Evolutionary conservation across 2,329 filamentous ascomycete genomes (phyloP).

Genomic region (Tolypocladium nubicola): DNA sequence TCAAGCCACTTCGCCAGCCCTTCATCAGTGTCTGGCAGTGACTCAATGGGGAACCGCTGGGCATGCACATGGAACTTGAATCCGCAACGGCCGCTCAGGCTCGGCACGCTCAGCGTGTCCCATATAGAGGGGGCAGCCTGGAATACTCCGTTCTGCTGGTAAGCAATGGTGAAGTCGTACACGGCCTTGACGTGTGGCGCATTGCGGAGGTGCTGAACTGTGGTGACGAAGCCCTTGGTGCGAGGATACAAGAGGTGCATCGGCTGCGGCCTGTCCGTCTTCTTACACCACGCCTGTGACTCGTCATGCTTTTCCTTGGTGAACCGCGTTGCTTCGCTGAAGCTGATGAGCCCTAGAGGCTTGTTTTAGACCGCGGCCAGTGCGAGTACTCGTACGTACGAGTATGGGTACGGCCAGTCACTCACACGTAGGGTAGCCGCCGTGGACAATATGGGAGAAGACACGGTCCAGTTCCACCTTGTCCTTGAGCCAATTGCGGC

Average conservation of each 20-base stretch:
- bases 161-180: slow-evolving; percentile 45
- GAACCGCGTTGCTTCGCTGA: slow-evolving; percentile 53
- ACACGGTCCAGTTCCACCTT: slow-evolving; percentile 44
- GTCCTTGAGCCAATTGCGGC: slow-evolving; percentile 47
- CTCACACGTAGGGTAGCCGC: slow-evolving; percentile 48
- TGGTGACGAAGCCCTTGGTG: slow-evolving; percentile 50
- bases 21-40: slow-evolving; percentile 35
- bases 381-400: too few species aligned
- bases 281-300: slow-evolving; percentile 40
- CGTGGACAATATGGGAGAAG: slow-evolving; percentile 41
- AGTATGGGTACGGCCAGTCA: slow-evolving; percentile 4
- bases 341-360: slow-evolving; percentile 48
- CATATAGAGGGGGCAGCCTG: slow-evolving; percentile 39
- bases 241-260: slow-evolving; percentile 49
- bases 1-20: slow-evolving; percentile 42
- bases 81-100: slow-evolving; percentile 25
- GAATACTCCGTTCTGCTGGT: slow-evolving; percentile 32
- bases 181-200: slow-evolving; percentile 41
- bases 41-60: slow-evolving; percentile 35
- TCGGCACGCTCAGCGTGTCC: slow-evolving; percentile 34
- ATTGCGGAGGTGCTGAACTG: slow-evolving; percentile 42
- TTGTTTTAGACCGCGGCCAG: neutral
- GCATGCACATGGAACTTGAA: slow-evolving; percentile 41
- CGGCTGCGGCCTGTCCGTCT: slow-evolving; percentile 37
- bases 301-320: slow-evolving; percentile 41